Conservation (phyloP, 2,329 filamentous ascomycete genomes). For the Aspergillus eucalypticola region DNA sequence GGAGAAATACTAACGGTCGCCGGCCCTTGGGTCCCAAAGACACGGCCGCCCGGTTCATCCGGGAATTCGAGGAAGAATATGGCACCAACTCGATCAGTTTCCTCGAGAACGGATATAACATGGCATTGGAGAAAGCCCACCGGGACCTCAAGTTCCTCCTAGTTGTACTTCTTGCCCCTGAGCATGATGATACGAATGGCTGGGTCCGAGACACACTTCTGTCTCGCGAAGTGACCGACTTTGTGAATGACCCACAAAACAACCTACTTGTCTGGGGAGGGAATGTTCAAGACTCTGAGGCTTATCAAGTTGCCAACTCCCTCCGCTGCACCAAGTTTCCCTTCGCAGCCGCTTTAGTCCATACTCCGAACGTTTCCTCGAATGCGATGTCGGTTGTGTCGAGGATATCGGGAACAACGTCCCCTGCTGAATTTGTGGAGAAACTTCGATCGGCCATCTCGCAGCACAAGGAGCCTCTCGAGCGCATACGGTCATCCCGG, state of each 20-base stretch:
- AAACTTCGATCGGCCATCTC: slow-evolving; percentile 73
- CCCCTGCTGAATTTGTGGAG: slow-evolving; percentile 69
- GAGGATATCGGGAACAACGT: slow-evolving; percentile 71
- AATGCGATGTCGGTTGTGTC: slow-evolving; percentile 90
- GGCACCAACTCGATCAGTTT: slow-evolving; percentile 68
- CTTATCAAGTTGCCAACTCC: slow-evolving; percentile 86
- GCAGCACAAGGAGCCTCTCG: slow-evolving; percentile 74
- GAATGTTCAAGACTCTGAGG: slow-evolving; percentile 88
- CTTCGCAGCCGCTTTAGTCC: slow-evolving; percentile 80
- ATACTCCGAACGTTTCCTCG: slow-evolving; percentile 79
- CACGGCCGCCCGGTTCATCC: slow-evolving; percentile 81
- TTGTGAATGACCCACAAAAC: slow-evolving; percentile 72
- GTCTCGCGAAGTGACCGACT: slow-evolving; percentile 69
- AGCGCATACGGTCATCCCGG: slow-evolving; percentile 71
- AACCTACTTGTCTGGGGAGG: slow-evolving; percentile 90
- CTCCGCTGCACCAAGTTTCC: slow-evolving; percentile 91
- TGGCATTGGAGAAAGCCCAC: slow-evolving; percentile 87
- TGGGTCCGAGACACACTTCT: slow-evolving; percentile 85
- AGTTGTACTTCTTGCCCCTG: slow-evolving; percentile 84
- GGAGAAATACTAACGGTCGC: slow-evolving; percentile 65
- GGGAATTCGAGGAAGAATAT: slow-evolving; percentile 95
- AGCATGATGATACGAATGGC: slow-evolving; percentile 85
- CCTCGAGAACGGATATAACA: slow-evolving; percentile 85
- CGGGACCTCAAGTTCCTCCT: slow-evolving; percentile 87
- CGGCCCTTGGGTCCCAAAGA: slow-evolving; percentile 80